These are phyloP conservation scores for Syzygium malaccense DNA, from an alignment of 441 rosid species.

Conservation along the genomic window DNA sequence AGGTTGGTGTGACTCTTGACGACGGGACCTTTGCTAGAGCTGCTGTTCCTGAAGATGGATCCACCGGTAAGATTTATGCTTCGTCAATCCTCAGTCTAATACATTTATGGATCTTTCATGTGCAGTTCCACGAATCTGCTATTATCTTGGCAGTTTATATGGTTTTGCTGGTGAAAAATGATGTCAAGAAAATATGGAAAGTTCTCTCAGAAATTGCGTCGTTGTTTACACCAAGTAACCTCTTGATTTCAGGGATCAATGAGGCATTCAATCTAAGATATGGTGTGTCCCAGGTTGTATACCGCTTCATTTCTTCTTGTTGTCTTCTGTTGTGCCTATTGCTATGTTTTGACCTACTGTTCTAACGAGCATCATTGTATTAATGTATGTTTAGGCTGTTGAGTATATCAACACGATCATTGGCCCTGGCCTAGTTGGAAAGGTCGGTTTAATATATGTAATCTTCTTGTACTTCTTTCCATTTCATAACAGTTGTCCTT, in stretches of 20 bases:
- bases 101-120: neutral
- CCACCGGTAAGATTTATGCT: conserved; percentile 21
- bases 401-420: conserved; percentile 23
- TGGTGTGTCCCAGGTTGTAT: conserved; percentile 28
- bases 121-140: neutral
- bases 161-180: too few relatives aligned
- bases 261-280: conserved; percentile 29
- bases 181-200: too few relatives aligned
- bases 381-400: conserved; percentile 17
- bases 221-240: too few relatives aligned
- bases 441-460: conserved; percentile 4
- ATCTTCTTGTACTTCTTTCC: neutral
- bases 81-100: too few relatives aligned
- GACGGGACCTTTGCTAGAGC: conserved; percentile 29
- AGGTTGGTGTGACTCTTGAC: conserved; percentile 32
- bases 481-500: neutral
- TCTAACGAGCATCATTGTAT: neutral
- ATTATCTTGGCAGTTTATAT: too few relatives aligned
- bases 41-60: conserved; percentile 42
- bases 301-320: neutral
- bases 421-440: conserved; percentile 33
- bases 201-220: neutral
- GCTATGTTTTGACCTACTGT: neutral
- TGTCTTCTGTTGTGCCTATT: neutral
- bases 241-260: too few relatives aligned